Base-by-base conservation (phyloP, 495 filamentous ascomycete species). In the Neurospora hispaniola region DNA sequence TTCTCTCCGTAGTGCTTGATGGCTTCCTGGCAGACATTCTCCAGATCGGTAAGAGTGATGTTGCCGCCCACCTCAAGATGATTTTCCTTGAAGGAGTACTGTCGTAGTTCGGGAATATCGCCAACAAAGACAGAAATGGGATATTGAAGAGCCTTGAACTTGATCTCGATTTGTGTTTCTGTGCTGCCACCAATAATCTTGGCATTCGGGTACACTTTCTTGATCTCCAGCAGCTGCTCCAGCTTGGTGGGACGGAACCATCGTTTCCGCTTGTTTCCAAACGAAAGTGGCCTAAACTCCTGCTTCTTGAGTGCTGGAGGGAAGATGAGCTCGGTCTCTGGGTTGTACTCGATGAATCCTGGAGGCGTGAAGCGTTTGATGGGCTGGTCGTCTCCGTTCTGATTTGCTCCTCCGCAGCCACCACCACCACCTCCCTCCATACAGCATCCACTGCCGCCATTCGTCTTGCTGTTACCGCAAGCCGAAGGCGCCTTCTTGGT, bases 81-180 rank as follows among this genome's bases (percentile, higher is more conserved):
- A 66, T 96, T 90, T 20, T 94, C 91, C 38, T 91, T 84, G 78
- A 99, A 90, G 3, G 85, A 86, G 80, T 91, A 98, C 73, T 92
- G 85, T 35, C 92, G 84, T 62, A 99, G 83, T 81, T 98, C 96
- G 2, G 92, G 84, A 75, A 99, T 97, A 78, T 99, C 96, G 38
- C 94, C 94, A 16, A 98, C 90, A 78, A 91, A 98, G 1, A 99
- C 94, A 0, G 94, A 98, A 7, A 91, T 89, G 12, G 89, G 88
- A 79, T 97, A 99, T 76, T 93, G 89, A 88, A 96, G 89, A 3
- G 89, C 93, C 84, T 99, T 98, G 86, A 99, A 99, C 79, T 97
- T 98, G 82, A 97, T 91, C 81, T 99, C 96, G 71, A 99, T 98
- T 80, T 98, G 96, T 0, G 95, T 98, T 82, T 99, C 96, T 5